Base-by-base conservation (phyloP, 495 filamentous ascomycete species). In the Lindgomyces ingoldianus region DNA sequence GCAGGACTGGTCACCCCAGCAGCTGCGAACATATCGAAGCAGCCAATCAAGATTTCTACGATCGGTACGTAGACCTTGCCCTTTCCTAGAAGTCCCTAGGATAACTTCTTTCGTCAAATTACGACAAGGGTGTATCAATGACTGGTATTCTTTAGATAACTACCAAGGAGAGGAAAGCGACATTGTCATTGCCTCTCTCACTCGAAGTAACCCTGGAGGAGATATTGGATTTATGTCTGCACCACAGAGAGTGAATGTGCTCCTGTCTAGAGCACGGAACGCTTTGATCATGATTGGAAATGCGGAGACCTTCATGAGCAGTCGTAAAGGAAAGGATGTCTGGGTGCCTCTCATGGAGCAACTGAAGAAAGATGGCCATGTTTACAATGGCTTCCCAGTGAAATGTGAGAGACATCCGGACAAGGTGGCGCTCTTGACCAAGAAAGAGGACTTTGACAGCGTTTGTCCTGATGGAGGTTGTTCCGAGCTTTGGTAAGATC, bases 81-180 rank as follows among this genome's bases (percentile, higher is more conserved):
- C 48, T 55, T 4, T 24, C 45, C 36, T 2, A 4, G 33, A 24
- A 36, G 2, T 36, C 25, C 19, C 26, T 60, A 18, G 49, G 25
- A 41, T 24, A 44, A 39, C 51, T 41, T 10, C 29, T 14, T 16
- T 50, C 22, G 21, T 4, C 19, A 24, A 3, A n/a, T n/a, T n/a
- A n/a, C n/a, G n/a, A n/a, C n/a, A n/a, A n/a, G n/a, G n/a, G n/a
- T n/a, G n/a, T n/a, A n/a, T n/a, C n/a, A 10, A 47, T 10, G 22
- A 52, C 69, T 62, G 25, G 61, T 41, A 24, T 2, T 29, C 14
- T 45, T 4, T 52, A 87, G 88, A 92, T 68, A 92, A 92, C 58
- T 93, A 87, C 61, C 90, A 92, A 72, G 90, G 90, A 2, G 89
- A 93, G 65, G 89, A 93, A 60, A 88, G 84, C 50, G 83, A 91